A percentile compares a stretch with the other conserved stretches of the same genome.
These are phyloP conservation scores for Viola pubescens DNA, from an alignment of 441 rosid species.

Conservation along the genomic window DNA sequence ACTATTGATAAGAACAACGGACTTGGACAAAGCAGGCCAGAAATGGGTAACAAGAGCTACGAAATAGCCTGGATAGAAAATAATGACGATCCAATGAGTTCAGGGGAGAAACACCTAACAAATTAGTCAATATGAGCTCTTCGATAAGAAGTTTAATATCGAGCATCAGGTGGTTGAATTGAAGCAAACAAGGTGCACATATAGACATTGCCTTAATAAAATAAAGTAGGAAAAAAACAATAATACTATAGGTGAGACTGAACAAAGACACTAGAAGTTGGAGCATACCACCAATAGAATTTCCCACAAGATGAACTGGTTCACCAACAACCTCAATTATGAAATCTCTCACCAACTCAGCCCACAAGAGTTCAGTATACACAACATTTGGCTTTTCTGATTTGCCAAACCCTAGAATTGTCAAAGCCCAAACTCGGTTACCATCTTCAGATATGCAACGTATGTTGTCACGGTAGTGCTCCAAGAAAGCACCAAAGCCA, in stretches of 20 bases:
- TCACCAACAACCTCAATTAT: conserved; percentile 66
- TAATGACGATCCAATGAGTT: neutral
- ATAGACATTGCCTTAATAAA: neutral
- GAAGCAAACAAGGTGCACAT: no score
- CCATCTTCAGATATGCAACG: conserved; percentile 39
- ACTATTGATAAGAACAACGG: conserved; percentile 63
- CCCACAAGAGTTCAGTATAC: conserved; percentile 83
- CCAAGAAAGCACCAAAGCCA: conserved; percentile 92
- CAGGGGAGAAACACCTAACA: neutral
- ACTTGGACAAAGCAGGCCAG: conserved; percentile 69
- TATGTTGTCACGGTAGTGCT: conserved; percentile 79
- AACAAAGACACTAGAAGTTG: conserved; percentile 9
- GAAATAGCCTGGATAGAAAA: conserved; percentile 51
- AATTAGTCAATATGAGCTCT: neutral
- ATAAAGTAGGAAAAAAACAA: neutral
- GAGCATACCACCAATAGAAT: conserved; percentile 77
- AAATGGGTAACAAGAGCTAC: conserved; percentile 48
- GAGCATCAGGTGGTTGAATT: no score
- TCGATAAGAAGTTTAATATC: neutral
- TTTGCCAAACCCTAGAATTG: conserved; percentile 78
- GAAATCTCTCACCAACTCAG: conserved; percentile 80
- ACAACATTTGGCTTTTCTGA: conserved; percentile 85
- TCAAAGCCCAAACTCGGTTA: conserved; percentile 71
- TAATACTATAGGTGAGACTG: neutral
- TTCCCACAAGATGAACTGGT: conserved; percentile 82